Percentiles rank a stretch among this genome's conserved stretches.
phyloP scores from a whole-genome alignment of 1,139 yeast genomes.

The Blastobotrys illinoisensis region DNA sequence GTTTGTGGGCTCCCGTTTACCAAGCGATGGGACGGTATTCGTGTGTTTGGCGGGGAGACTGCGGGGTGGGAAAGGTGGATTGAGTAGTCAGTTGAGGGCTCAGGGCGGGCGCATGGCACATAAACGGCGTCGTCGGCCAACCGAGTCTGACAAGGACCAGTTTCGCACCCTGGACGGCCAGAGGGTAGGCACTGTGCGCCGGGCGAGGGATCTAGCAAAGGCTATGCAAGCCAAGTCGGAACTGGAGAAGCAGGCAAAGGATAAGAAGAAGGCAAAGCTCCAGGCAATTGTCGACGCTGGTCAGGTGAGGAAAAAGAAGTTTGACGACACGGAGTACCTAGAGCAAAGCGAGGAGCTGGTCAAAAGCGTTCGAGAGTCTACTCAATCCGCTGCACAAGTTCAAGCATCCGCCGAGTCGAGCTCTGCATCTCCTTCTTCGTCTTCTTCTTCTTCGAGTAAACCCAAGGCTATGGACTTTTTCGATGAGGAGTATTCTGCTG shows the following conservation, averaged over 20 bases:
- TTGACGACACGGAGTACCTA: conserved; percentile 34
- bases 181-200: conserved; percentile 32
- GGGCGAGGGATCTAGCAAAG: conserved; percentile 33
- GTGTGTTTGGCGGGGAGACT: conserved; percentile 23
- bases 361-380: conserved; percentile 16
- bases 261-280: conserved; percentile 33
- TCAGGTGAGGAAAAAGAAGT: conserved; percentile 21
- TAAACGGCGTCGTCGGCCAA: conserved; percentile 23
- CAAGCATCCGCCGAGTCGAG: not conserved
- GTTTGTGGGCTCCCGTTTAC: not conserved
- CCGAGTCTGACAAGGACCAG: conserved; percentile 29
- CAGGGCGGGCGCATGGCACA: conserved; percentile 38
- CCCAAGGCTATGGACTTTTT: conserved; percentile 10
- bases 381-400: too few relatives aligned
- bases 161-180: conserved; percentile 39
- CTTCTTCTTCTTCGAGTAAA: not conserved
- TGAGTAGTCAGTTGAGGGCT: conserved; percentile 41
- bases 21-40: not conserved
- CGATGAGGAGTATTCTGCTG: conserved; percentile 7
- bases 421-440: not conserved
- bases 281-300: conserved; percentile 28
- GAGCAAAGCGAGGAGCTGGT: conserved; percentile 33
- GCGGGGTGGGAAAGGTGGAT: conserved; percentile 50
- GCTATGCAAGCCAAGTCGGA: conserved; percentile 31
- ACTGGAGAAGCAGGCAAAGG: conserved; percentile 21